Evolutionary conservation across 2,329 filamentous ascomycete genomes (phyloP).

Genomic region (Apiospora kogelbergensis): DNA sequence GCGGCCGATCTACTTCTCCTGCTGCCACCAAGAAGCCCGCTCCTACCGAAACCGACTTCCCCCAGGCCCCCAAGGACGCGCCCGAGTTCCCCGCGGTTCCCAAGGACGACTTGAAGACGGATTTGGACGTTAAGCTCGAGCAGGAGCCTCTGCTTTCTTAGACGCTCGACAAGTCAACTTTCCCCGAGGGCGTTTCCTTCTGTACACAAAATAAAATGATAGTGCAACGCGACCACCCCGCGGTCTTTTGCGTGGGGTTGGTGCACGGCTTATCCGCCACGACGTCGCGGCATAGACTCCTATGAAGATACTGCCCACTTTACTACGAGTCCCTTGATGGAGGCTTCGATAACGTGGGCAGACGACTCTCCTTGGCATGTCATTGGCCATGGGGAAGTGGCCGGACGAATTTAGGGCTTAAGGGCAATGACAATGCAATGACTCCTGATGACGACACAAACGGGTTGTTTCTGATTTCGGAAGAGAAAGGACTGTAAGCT

Average conservation of each 20-base stretch:
- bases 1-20: constrained; percentile 45
- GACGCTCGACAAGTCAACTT: background rate
- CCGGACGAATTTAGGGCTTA: background rate
- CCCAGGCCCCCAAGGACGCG: constrained; percentile 39
- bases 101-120: constrained; percentile 35
- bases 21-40: constrained; percentile 40
- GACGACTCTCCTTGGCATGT: background rate
- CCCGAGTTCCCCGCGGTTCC: constrained; percentile 26
- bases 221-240: background rate
- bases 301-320: constrained; percentile 11
- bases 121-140: constrained; percentile 17
- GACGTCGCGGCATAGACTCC: constrained; percentile 5
- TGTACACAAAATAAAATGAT: background rate
- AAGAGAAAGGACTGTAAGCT: background rate
- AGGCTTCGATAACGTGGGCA: background rate
- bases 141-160: constrained; percentile 27
- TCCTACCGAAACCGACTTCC: constrained; percentile 45
- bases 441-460: constrained; percentile 3
- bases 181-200: background rate
- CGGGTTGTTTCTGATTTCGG: background rate
- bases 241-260: background rate
- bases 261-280: background rate
- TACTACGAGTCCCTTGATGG: background rate
- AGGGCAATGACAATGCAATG: background rate
- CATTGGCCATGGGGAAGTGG: background rate